A percentile compares a stretch with the other conserved stretches of the same genome.
These are phyloP conservation scores for Suillus decipiens DNA, from an alignment of 768 basidiomycete genomes.

Conservation along the genomic window DNA sequence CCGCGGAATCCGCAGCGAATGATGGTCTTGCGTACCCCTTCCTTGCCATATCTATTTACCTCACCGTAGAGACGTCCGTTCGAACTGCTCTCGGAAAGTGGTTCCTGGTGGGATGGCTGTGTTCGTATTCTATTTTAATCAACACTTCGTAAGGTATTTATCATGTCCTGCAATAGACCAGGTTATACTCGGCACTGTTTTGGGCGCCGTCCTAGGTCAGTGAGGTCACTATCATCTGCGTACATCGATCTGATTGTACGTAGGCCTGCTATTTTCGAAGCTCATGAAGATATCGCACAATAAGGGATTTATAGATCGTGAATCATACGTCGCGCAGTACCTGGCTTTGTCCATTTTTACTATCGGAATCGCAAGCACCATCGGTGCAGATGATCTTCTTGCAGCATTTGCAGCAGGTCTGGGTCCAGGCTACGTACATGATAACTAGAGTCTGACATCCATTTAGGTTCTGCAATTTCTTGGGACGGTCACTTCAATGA, in stretches of 20 bases:
- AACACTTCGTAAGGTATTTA: conserved; percentile 3
- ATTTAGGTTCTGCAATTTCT: conserved; percentile 80
- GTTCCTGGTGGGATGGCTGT: conserved; percentile 84
- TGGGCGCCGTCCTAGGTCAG: conserved; percentile 61
- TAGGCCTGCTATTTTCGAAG: conserved; percentile 67
- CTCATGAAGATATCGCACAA: conserved; percentile 71
- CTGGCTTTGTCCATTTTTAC: conserved; percentile 72
- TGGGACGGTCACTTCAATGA: conserved; percentile 87
- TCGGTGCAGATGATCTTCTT: conserved; percentile 87
- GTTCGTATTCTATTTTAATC: conserved; percentile 39
- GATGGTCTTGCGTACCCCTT: conserved; percentile 97
- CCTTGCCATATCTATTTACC: conserved; percentile 81
- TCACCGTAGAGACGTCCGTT: conserved; percentile 68
- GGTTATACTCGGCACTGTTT: conserved; percentile 69
- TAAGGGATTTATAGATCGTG: conserved; percentile 68
- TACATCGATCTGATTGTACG: not conserved
- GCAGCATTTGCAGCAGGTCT: conserved; percentile 84
- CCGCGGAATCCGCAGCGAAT: conserved; percentile 92
- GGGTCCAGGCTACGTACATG: conserved; percentile 12
- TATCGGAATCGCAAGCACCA: conserved; percentile 73
- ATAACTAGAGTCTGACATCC: conserved; percentile 12
- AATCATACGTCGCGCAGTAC: conserved; percentile 88
- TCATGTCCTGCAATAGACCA: conserved; percentile 54
- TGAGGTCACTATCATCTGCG: not conserved
- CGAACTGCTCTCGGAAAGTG: conserved; percentile 76